Conservation (phyloP, 176 grass and related monocot species). For the Coix lacrymajobi region DNA sequence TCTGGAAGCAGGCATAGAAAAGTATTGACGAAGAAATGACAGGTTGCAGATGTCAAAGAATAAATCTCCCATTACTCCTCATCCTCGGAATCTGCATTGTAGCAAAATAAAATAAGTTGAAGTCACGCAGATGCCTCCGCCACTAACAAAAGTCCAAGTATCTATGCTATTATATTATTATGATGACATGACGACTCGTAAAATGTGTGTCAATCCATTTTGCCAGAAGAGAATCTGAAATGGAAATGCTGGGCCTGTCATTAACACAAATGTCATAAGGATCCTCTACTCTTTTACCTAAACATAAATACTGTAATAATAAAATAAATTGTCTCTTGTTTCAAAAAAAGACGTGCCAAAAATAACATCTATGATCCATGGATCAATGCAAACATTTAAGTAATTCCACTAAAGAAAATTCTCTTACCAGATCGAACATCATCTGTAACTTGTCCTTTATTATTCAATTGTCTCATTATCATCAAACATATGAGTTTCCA, state of each 20-base stretch:
- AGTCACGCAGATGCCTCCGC: neutral
- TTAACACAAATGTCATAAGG: slow-evolving; percentile 1
- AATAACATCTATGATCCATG: neutral
- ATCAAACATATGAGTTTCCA: slow-evolving; percentile 95
- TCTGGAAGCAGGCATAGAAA: slow-evolving; percentile 29
- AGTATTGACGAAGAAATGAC: slow-evolving; percentile 36
- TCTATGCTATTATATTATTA: neutral
- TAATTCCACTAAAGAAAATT: slow-evolving; percentile 8
- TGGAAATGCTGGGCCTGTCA: neutral
- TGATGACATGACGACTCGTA: neutral
- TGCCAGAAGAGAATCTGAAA: neutral
- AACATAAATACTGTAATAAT: neutral
- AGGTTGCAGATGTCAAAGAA: slow-evolving; percentile 33
- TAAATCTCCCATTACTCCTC: slow-evolving; percentile 43
- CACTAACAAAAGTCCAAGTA: neutral
- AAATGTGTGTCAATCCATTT: neutral
- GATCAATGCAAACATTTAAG: neutral
- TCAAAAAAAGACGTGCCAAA: neutral
- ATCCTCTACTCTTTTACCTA: slow-evolving; percentile 1
- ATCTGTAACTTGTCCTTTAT: slow-evolving; percentile 89
- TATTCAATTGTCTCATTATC: slow-evolving; percentile 88
- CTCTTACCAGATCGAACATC: slow-evolving; percentile 85
- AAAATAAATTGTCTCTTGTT: slow-evolving; percentile 10
- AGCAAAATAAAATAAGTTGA: slow-evolving; percentile 22
- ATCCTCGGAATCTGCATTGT: slow-evolving; percentile 60